A percentile compares a stretch with the other conserved stretches of the same genome.
Evolutionary conservation across 257 asterid species (phyloP).

Genomic region (Cordia subcordata): DNA sequence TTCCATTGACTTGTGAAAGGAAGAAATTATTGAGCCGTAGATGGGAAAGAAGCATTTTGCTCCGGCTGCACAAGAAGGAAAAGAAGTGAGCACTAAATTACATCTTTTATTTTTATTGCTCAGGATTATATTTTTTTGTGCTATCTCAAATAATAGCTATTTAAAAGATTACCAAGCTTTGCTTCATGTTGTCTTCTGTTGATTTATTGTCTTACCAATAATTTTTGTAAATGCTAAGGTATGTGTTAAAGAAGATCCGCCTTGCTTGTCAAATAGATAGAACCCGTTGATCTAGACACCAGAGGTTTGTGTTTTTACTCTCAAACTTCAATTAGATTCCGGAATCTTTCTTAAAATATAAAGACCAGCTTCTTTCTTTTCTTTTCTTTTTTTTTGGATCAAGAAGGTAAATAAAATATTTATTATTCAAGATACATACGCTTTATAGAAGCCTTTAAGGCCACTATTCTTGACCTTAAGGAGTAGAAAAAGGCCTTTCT

Average conservation of each 20-base stretch:
- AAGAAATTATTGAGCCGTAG: slow-evolving; percentile 13
- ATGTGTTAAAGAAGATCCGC: slow-evolving; percentile 86
- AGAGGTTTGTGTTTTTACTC: slow-evolving; percentile 49
- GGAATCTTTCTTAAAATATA: not conserved
- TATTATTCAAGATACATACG: too few relatives aligned
- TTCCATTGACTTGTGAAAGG: slow-evolving; percentile 3
- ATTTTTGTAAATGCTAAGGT: slow-evolving; percentile 38
- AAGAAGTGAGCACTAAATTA: slow-evolving; percentile 54
- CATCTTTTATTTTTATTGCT: slow-evolving; percentile 12
- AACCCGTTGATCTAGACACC: slow-evolving; percentile 97
- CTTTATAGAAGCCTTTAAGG: too few relatives aligned
- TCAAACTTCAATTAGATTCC: not conserved
- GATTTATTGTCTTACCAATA: not conserved
- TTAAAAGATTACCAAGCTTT: too few relatives aligned
- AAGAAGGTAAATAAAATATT: slow-evolving; percentile 60
- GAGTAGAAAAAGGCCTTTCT: too few relatives aligned
- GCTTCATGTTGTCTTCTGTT: not conserved
- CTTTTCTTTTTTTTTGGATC: slow-evolving; percentile 68
- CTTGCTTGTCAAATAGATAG: slow-evolving; percentile 93
- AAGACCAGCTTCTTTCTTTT: not conserved
- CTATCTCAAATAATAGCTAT: not conserved
- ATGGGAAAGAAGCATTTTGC: slow-evolving; percentile 94
- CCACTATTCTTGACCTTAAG: too few relatives aligned
- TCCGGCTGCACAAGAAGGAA: slow-evolving; percentile 85
- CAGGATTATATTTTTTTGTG: not conserved